These are phyloP conservation scores for Begonia masoniana DNA, from an alignment of 306 rosid species.

Conservation along the genomic window DNA sequence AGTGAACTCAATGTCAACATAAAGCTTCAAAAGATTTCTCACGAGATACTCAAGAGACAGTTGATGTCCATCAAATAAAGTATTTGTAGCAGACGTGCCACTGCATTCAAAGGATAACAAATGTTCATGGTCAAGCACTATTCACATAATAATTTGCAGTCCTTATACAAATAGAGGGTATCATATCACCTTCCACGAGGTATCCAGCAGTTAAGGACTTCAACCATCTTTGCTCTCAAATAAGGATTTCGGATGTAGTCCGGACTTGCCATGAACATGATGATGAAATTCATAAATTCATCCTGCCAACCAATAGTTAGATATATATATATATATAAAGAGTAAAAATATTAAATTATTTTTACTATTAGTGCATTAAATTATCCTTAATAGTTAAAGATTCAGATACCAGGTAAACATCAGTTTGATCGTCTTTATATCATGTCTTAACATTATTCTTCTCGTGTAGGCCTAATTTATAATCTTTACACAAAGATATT, in stretches of 20 bases:
- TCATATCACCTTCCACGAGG: conserved; percentile 72
- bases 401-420: no score
- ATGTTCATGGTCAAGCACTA: conserved; percentile 10
- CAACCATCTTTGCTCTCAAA: conserved; percentile 97
- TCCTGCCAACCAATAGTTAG: conserved; percentile 44
- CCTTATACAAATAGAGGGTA: conserved; percentile 6
- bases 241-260: conserved; percentile 81
- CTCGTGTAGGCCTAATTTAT: no score
- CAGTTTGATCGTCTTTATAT: no score
- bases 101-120: conserved; percentile 31
- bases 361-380: no score
- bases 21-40: conserved; percentile 88
- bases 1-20: conserved; percentile 97
- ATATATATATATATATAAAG: neutral
- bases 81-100: conserved; percentile 56
- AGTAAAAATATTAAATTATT: no score
- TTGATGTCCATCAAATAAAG: conserved; percentile 93
- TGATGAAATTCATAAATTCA: conserved; percentile 92
- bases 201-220: conserved; percentile 96
- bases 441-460: no score
- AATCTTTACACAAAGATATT: no score
- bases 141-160: neutral
- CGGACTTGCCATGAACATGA: conserved; percentile 98
- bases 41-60: conserved; percentile 88
- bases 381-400: no score